Percentiles rank a stretch among this genome's conserved stretches.
phyloP scores from a whole-genome alignment of 2,329 filamentous ascomycete species.

The Paecilomyces sp. region DNA sequence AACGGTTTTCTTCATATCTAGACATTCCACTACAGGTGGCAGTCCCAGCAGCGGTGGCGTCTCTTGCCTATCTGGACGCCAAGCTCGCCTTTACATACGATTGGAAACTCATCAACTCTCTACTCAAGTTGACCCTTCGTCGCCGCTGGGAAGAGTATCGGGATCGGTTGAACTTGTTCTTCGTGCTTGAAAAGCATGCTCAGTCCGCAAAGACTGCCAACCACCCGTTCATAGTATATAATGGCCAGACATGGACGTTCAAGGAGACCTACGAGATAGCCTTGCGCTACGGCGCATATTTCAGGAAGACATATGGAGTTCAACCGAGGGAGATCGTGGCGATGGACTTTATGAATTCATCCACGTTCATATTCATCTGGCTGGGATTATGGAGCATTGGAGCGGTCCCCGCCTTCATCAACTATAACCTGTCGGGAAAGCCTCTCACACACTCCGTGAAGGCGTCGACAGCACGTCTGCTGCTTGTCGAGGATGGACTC shows the following conservation, averaged over 20 bases:
- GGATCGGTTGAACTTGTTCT: slow-evolving; percentile 66
- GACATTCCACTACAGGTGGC: slow-evolving; percentile 36
- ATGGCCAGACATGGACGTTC: slow-evolving; percentile 65
- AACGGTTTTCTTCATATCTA: slow-evolving; percentile 7
- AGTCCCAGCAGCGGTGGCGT: slow-evolving; percentile 57
- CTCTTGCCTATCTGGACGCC: slow-evolving; percentile 72
- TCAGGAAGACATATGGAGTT: slow-evolving; percentile 58
- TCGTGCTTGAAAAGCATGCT: slow-evolving; percentile 63
- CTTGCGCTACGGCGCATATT: slow-evolving; percentile 68
- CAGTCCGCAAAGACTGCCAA: slow-evolving; percentile 44
- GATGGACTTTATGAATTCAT: slow-evolving; percentile 72
- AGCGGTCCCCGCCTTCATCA: slow-evolving; percentile 77
- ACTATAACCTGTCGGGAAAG: slow-evolving; percentile 71
- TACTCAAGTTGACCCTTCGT: slow-evolving; percentile 41
- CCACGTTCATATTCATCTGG: slow-evolving; percentile 68
- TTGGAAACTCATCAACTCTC: slow-evolving; percentile 49
- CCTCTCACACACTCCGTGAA: slow-evolving; percentile 68
- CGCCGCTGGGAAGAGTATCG: slow-evolving; percentile 44
- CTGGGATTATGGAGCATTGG: slow-evolving; percentile 77
- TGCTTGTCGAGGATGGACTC: slow-evolving; percentile 65
- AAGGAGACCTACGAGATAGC: slow-evolving; percentile 64
- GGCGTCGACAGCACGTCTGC: slow-evolving; percentile 57
- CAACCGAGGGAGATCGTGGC: slow-evolving; percentile 69
- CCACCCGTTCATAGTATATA: slow-evolving; percentile 57
- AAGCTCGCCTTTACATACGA: slow-evolving; percentile 63